phyloP scores from a whole-genome alignment of 441 rosid genomes.

The Theobroma grandiflorum region DNA sequence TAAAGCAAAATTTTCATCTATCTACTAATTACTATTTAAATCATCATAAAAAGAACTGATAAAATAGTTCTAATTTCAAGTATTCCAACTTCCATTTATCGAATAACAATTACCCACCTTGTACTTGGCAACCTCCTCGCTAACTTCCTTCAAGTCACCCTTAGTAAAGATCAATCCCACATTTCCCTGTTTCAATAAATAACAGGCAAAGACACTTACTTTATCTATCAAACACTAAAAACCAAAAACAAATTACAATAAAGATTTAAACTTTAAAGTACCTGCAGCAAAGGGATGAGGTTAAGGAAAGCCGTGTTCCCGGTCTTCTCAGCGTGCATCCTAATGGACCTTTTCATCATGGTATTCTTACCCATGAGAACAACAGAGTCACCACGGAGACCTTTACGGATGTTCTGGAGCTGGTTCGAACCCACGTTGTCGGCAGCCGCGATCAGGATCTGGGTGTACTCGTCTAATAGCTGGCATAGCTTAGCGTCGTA shows the following conservation, averaged over 20 bases:
- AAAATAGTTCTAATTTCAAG: not conserved
- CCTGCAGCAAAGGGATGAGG: conserved; percentile 92
- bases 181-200: conserved; percentile 60
- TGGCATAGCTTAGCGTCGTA: conserved; percentile 85
- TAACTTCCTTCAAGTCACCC: conserved; percentile 93
- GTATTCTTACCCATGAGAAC: conserved; percentile 97
- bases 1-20: not conserved
- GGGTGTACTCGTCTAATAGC: conserved; percentile 79
- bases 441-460: conserved; percentile 82
- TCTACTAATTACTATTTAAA: not conserved
- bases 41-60: not conserved
- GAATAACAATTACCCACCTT: conserved; percentile 52
- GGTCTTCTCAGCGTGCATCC: conserved; percentile 81
- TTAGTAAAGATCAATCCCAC: conserved; percentile 67
- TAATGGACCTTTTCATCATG: conserved; percentile 92
- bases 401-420: conserved; percentile 84
- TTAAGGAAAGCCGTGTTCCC: conserved; percentile 63
- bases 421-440: conserved; percentile 96
- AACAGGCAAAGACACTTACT: not conserved
- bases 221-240: not conserved
- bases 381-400: conserved; percentile 84
- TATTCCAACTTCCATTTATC: not conserved
- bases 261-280: not conserved
- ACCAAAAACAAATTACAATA: not conserved
- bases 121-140: conserved; percentile 92